Base-by-base conservation (phyloP, 2,329 filamentous ascomycete species). In the Dissoconium aciculare region DNA sequence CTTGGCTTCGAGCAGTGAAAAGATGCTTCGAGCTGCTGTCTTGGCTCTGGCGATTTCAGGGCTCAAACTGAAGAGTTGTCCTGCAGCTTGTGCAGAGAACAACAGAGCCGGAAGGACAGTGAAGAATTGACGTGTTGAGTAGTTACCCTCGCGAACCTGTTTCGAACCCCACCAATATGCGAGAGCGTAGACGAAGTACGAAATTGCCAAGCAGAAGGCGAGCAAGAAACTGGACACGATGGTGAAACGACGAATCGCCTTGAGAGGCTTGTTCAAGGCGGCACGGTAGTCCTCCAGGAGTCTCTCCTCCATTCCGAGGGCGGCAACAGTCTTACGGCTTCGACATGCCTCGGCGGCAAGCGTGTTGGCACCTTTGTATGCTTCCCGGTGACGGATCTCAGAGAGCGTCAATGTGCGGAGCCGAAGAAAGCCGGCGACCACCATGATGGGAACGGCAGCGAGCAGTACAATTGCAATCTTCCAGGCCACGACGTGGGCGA, bases 271-370 rank as follows among this genome's bases (percentile, higher is more conserved):
- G 11, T 49, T 48, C 5, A 62, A 51, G 2, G 54, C 52, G 3
- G 44, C 42, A 26, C 46, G 47, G 32, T 63, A 63, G 8, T 49
- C 35, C 10, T 47, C 37, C 11, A 60, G 42, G 11, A 61, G 51
- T 24, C 56, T 48, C 5, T 49, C 41, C 36, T 63, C 59, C 5
- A 59, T 45, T 5, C 58, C 56, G 8, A 62, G 54, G 1, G 57
- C 52, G 3, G 58, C 55, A 10, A 63, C 64, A 15, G 76, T 79
- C 42, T 73, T 70, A 51, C 77, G 74, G 1, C 67, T 69, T 31
- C 69, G 66, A 29, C 76, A 71, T 1, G 74, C 74, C 42, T 82
- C 76, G 4, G 73, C 70, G 1, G 74, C 74, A 30, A 80, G 66
- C 4, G 67, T 64, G 11, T 74, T 68, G 2, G 76, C 72, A 26